Conservation (phyloP, 2,329 filamentous ascomycete species). For the Pestalotiopsis sp. region DNA sequence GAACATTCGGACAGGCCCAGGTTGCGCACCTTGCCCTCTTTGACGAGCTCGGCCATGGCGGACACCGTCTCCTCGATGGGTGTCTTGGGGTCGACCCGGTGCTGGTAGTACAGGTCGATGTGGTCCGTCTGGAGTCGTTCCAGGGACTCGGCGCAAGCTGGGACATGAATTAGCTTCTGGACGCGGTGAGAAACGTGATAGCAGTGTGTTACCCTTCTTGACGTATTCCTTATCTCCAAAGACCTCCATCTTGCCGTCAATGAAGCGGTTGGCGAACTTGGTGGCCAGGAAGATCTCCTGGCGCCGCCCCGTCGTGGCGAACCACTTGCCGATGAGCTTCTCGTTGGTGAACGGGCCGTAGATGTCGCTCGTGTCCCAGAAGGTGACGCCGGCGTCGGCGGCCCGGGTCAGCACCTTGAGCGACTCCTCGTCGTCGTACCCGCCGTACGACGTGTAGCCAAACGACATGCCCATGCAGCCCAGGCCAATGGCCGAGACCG, state of each 20-base stretch:
- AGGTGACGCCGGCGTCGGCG: conserved; percentile 27
- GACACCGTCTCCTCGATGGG: conserved; percentile 50
- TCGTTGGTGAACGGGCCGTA: conserved; percentile 44
- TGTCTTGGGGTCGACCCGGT: conserved; percentile 48
- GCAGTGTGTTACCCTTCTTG: neutral
- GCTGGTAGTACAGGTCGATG: conserved; percentile 58
- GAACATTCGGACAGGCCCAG: conserved; percentile 52
- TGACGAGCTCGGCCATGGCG: conserved; percentile 49
- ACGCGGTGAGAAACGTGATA: too few relatives aligned
- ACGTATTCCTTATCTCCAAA: conserved; percentile 17
- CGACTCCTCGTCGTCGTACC: conserved; percentile 29
- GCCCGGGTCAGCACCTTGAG: conserved; percentile 27
- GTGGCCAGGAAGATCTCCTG: conserved; percentile 53
- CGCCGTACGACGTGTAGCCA: conserved; percentile 32
- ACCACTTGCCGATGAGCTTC: conserved; percentile 45
- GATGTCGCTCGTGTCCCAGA: conserved; percentile 35
- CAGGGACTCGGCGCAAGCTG: conserved; percentile 38
- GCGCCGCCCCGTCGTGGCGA: conserved; percentile 44
- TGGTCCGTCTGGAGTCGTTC: conserved; percentile 49
- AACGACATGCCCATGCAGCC: conserved; percentile 49
- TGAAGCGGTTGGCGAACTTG: conserved; percentile 49
- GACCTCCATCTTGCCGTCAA: conserved; percentile 22
- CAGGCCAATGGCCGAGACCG: conserved; percentile 47
- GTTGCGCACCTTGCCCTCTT: conserved; percentile 54
- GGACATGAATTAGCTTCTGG: neutral